Evolutionary conservation across 1,284 basidiomycete genomes (phyloP).

Genomic region (Naganishia sp.): DNA sequence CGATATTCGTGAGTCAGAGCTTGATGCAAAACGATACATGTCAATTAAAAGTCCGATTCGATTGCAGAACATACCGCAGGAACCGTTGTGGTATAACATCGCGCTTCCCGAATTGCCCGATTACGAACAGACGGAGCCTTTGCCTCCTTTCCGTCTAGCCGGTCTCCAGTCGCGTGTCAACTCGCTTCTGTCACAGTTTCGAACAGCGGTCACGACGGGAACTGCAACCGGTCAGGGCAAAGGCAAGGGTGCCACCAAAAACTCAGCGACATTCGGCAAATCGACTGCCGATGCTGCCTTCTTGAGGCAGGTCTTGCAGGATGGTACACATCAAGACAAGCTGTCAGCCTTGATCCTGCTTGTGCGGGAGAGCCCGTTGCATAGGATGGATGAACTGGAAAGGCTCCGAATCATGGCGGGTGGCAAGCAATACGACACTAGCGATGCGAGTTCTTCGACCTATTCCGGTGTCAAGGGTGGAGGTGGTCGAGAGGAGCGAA

Average conservation of each 20-base stretch:
- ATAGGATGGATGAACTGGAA: constrained; percentile 81
- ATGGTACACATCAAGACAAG: constrained; percentile 89
- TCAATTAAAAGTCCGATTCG: neutral
- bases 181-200: constrained; percentile 37
- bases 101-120: constrained; percentile 25
- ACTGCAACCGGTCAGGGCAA: constrained; percentile 40
- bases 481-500: constrained; percentile 72
- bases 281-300: constrained; percentile 72
- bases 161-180: constrained; percentile 41
- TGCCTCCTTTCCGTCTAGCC: constrained; percentile 43
- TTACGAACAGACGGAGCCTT: constrained; percentile 37
- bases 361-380: constrained; percentile 85
- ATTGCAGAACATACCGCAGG: constrained; percentile 32
- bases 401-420: constrained; percentile 75
- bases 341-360: constrained; percentile 89
- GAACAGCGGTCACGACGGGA: constrained; percentile 31
- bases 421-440: constrained; percentile 59
- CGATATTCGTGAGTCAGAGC: neutral
- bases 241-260: constrained; percentile 42
- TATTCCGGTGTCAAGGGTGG: constrained; percentile 55
- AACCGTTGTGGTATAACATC: constrained; percentile 35
- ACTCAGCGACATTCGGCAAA: constrained; percentile 40
- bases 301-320: constrained; percentile 76
- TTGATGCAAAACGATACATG: neutral
- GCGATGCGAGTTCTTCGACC: constrained; percentile 42